Conservation (phyloP, 2,329 filamentous ascomycete genomes). For the Diaporthe capsici region DNA sequence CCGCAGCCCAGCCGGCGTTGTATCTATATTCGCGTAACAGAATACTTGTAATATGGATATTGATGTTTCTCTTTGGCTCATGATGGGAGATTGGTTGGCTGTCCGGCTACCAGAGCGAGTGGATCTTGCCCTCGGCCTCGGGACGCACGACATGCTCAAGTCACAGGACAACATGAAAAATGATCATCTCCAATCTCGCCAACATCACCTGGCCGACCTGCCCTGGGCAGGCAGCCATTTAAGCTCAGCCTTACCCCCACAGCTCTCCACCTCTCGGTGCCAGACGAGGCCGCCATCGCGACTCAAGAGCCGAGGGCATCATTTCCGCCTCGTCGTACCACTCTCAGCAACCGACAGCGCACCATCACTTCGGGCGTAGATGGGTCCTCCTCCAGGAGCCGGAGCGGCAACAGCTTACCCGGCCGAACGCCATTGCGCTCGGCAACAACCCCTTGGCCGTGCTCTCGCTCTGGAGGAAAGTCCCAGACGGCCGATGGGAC, state of each 20-base stretch:
- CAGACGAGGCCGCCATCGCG: neutral
- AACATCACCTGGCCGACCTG: neutral
- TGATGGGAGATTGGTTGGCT: neutral
- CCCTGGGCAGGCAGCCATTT: slow-evolving; percentile 2
- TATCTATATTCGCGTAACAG: neutral
- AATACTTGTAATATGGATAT: neutral
- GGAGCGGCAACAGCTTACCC: neutral
- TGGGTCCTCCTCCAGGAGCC: neutral
- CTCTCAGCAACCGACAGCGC: neutral
- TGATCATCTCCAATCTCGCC: neutral
- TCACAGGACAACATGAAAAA: neutral
- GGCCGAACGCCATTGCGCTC: slow-evolving; percentile 3
- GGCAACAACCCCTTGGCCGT: neutral
- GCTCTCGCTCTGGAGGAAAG: neutral
- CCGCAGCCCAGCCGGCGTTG: neutral
- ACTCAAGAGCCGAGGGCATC: slow-evolving; percentile 3
- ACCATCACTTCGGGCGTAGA: neutral
- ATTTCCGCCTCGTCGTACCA: neutral
- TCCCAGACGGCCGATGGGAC: slow-evolving; percentile 13
- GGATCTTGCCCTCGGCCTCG: neutral
- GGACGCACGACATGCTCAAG: neutral
- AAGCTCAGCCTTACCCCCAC: slow-evolving; percentile 14
- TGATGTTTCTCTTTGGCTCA: neutral
- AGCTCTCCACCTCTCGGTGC: neutral
- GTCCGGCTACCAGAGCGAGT: slow-evolving; percentile 1